These are phyloP conservation scores for Curvularia eragrostidis DNA, from an alignment of 2,329 filamentous ascomycete genomes.

Conservation along the genomic window DNA sequence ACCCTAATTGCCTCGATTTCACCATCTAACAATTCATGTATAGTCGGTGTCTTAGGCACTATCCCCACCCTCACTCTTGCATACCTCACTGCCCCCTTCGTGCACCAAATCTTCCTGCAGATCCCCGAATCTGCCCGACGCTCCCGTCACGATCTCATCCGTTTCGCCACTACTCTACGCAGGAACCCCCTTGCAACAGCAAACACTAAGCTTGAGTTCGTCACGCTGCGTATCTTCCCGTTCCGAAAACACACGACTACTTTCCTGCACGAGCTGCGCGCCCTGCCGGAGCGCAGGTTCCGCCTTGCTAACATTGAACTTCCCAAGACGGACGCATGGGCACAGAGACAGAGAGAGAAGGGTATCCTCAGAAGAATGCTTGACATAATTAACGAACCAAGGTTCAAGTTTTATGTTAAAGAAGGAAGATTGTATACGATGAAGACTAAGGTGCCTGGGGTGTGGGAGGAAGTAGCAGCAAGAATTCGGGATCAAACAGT, in stretches of 20 bases:
- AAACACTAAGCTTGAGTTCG: constrained; percentile 44
- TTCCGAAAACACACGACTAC: constrained; percentile 40
- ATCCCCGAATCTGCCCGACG: constrained; percentile 40
- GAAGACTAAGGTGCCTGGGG: constrained; percentile 42
- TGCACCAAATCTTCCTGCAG: constrained; percentile 41
- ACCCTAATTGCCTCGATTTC: not conserved
- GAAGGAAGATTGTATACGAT: constrained; percentile 41
- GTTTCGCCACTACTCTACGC: constrained; percentile 31
- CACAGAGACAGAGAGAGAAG: constrained; percentile 29
- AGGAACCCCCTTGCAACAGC: constrained; percentile 22
- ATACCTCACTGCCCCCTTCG: constrained; percentile 48
- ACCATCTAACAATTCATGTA: not conserved
- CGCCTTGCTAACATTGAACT: constrained; percentile 46
- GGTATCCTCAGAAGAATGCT: constrained; percentile 22
- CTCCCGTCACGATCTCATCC: constrained; percentile 34
- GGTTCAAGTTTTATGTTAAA: constrained; percentile 48
- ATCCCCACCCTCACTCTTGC: constrained; percentile 44
- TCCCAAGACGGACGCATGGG: constrained; percentile 32
- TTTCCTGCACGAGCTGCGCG: constrained; percentile 42
- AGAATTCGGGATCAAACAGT: constrained; percentile 38
- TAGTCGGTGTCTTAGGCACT: constrained; percentile 40
- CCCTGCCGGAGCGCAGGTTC: constrained; percentile 33
- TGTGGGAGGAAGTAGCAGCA: constrained; percentile 45
- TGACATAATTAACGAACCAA: constrained; percentile 38
- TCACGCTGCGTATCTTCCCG: constrained; percentile 46